Conservation (phyloP, 1,139 yeast species). For the Zygoascus hellenicus region DNA sequence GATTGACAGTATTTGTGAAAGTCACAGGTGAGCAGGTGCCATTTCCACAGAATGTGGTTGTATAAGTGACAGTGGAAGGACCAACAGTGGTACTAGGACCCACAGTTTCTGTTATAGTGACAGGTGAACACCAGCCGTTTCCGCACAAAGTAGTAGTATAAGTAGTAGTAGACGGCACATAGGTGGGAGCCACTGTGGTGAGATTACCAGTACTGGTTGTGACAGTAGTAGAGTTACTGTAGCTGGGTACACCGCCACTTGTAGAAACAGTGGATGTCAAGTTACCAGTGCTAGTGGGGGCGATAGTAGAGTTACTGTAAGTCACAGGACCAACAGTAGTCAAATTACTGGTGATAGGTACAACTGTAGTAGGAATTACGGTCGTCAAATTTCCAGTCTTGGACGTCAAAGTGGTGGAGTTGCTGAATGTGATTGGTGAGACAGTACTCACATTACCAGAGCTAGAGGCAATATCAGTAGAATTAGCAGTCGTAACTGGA, state of each 20-base stretch:
- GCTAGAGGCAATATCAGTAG: no score
- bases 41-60: slow-evolving; percentile 11
- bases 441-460: neutral
- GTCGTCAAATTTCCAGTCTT: neutral
- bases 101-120: slow-evolving; percentile 8
- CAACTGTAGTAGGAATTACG: neutral
- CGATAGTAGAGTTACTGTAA: neutral
- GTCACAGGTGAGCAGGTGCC: slow-evolving; percentile 5
- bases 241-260: no score
- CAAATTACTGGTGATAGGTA: neutral
- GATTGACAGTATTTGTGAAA: slow-evolving; percentile 10
- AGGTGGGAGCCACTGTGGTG: slow-evolving; percentile 15
- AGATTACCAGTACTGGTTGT: slow-evolving; percentile 15
- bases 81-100: slow-evolving; percentile 7
- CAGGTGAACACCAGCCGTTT: slow-evolving; percentile 5
- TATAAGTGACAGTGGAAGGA: slow-evolving; percentile 12
- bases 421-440: neutral
- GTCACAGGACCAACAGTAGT: neutral
- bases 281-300: neutral
- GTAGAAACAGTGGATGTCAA: neutral
- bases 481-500: no score
- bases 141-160: slow-evolving; percentile 14
- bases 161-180: slow-evolving; percentile 20
- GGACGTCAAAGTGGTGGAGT: neutral
- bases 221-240: neutral